Conservation (phyloP, 495 filamentous ascomycete species). For the Neurospora sp. region DNA sequence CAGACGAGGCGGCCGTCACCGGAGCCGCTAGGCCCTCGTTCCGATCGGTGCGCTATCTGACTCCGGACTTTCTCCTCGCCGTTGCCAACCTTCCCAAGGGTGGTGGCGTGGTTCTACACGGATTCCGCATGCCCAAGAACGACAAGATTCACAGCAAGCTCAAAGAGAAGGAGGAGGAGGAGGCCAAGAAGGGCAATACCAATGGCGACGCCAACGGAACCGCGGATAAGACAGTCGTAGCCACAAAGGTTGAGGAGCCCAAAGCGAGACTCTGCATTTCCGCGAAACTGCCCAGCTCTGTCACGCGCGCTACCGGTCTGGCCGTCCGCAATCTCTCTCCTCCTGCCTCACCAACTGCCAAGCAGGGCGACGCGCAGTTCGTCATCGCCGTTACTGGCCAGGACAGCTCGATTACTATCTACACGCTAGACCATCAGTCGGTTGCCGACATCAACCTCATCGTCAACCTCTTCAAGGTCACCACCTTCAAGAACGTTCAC, state of each 20-base stretch:
- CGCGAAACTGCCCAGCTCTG: conserved; percentile 29
- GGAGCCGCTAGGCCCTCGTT: conserved; percentile 44
- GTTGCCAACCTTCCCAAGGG: conserved; percentile 38
- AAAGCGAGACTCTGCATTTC: conserved; percentile 33
- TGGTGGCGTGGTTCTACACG: conserved; percentile 41
- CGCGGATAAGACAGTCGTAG: not conserved
- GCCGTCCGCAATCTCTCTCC: conserved; percentile 59
- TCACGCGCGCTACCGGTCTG: conserved; percentile 53
- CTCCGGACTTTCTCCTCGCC: conserved; percentile 64
- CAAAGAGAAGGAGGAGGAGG: conserved; percentile 20
- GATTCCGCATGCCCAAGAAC: conserved; percentile 33
- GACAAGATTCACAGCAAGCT: conserved; percentile 33
- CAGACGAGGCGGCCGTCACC: conserved; percentile 32
- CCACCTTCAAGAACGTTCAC: conserved; percentile 63
- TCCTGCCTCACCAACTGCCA: conserved; percentile 28
- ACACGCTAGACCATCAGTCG: conserved; percentile 54
- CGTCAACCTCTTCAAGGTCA: conserved; percentile 48
- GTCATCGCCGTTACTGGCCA: conserved; percentile 74
- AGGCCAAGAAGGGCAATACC: conserved; percentile 13
- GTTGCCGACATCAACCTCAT: conserved; percentile 39
- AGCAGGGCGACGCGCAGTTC: conserved; percentile 55
- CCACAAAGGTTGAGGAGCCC: conserved; percentile 11
- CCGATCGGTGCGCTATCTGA: conserved; percentile 66
- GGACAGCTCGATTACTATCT: conserved; percentile 68
- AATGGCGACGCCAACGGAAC: not conserved